Evolutionary conservation across 1,284 basidiomycete species (phyloP), one percentile per base, ranked within the genome.

Genomic region (Puccinia horiana): DNA sequence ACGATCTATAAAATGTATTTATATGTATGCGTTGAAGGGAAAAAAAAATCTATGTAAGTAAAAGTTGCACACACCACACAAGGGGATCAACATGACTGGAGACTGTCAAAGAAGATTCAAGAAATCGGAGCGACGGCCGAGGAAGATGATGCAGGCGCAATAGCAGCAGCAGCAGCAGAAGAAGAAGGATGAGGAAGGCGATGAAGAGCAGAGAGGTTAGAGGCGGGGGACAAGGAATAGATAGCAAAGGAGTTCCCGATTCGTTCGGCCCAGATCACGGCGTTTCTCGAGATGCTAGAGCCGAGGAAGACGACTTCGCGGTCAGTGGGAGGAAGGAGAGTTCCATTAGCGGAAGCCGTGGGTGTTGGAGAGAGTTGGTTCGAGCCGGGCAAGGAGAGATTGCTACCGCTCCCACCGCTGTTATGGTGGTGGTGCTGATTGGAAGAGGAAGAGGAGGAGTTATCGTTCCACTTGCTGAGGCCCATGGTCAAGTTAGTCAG

Each of bases 241-340:
- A 81, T 73, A 2, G 52, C 70, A 63, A 74, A 81, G 4, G 70
- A 63, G 70, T 54, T 65, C 32, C 70, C 70, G 52, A 61, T 65
- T n/a, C 70, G 52, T 44, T 81, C 79, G 40, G 79, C 44, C 79
- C 79, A 81, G 44, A 81, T 42, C 18, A 81, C 54, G 1, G 40
- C 18, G 29, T 74, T 81, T 26, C 40, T 65, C 18, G 29, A 0
- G 1, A 63, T 26, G 42, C 56, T 74, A 32, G 58, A 74, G 29
- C 54, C 79, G 35, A 81, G 61, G 58, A 72, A 81, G 37, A 67
- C 49, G 5, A 81, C 61, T 40, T 81, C 79, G 20, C 79, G n/a
- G 47, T 69, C 40, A 3, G 12, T n/a, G 44, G 65, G 49, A 16
- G 32, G 32, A 35, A 54, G 52, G 14, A n/a, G 11, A 18, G n/a